Percentiles rank a stretch among this genome's conserved stretches.
Conservation (phyloP, 176 grass and related monocot genomes). For the Raddia distichophylla region DNA sequence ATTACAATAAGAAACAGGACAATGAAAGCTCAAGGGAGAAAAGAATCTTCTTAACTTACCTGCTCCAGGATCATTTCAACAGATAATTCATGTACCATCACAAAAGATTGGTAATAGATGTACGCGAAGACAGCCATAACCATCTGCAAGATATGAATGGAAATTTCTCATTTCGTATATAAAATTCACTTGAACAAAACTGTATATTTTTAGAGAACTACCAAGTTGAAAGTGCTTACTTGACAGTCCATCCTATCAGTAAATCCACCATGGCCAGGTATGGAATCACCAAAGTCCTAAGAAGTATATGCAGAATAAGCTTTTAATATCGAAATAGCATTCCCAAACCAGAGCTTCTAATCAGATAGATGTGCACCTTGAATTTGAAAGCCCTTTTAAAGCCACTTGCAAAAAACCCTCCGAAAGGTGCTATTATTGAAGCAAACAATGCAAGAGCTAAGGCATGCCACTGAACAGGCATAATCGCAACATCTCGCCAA, state of each 20-base stretch:
- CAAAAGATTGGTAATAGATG: constrained; percentile 92
- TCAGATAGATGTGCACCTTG: constrained; percentile 49
- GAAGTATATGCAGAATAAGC: constrained; percentile 17
- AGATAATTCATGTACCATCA: constrained; percentile 71
- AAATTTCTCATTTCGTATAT: constrained; percentile 1
- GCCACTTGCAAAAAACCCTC: constrained; percentile 91
- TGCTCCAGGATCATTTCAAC: constrained; percentile 84
- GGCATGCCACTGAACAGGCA: constrained; percentile 84
- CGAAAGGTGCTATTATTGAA: constrained; percentile 95
- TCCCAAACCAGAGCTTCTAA: not conserved
- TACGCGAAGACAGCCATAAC: constrained; percentile 92
- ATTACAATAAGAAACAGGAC: not conserved
- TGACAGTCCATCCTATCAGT: constrained; percentile 98
- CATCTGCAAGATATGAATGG: constrained; percentile 60
- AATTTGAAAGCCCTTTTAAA: constrained; percentile 91
- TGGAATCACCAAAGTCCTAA: constrained; percentile 91
- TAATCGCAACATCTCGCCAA: constrained; percentile 70
- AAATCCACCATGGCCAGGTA: constrained; percentile 90
- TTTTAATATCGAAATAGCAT: not conserved
- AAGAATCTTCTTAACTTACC: constrained; percentile 41
- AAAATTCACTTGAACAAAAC: not conserved
- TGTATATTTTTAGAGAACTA: not conserved
- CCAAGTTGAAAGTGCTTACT: constrained; percentile 44
- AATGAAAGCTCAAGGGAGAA: not conserved
- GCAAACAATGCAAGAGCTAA: constrained; percentile 87